These are phyloP conservation scores for Theobroma grandiflorum DNA, from an alignment of 441 rosid genomes.

Conservation along the genomic window DNA sequence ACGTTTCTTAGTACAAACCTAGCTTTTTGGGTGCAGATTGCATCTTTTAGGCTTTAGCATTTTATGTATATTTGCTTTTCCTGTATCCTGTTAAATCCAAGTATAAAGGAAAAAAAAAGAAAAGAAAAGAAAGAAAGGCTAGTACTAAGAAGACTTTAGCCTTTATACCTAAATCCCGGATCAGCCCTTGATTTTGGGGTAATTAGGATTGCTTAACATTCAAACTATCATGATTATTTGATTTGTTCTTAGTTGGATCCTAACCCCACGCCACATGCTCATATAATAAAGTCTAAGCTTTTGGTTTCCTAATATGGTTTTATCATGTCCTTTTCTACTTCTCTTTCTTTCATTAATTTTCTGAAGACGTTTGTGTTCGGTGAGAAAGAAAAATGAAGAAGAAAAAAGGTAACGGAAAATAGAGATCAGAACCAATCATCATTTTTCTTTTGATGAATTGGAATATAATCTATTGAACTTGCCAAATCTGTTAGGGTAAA, in stretches of 20 bases:
- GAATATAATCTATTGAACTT: too few relatives aligned
- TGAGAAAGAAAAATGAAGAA: too few relatives aligned
- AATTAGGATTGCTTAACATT: constrained; percentile 1
- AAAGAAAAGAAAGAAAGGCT: too few relatives aligned
- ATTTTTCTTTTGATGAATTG: too few relatives aligned
- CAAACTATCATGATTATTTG: constrained; percentile 8
- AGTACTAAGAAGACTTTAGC: not conserved
- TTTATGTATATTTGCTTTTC: not conserved
- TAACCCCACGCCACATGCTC: not conserved
- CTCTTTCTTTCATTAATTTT: not conserved
- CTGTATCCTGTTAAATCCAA: too few relatives aligned
- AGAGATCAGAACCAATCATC: not conserved
- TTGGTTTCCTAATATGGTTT: not conserved
- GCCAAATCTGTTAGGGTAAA: too few relatives aligned
- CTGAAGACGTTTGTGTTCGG: not conserved
- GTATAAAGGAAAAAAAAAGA: too few relatives aligned
- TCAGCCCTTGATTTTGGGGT: not conserved
- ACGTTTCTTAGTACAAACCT: not conserved
- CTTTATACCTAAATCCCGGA: not conserved
- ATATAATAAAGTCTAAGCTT: not conserved
- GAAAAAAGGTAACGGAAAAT: not conserved
- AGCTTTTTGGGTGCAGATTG: not conserved
- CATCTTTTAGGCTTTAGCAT: not conserved
- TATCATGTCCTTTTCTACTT: not conserved
- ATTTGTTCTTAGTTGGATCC: not conserved